These are phyloP conservation scores for Penicillium waksmanii DNA, from an alignment of 495 filamentous ascomycete genomes.

Conservation along the genomic window DNA sequence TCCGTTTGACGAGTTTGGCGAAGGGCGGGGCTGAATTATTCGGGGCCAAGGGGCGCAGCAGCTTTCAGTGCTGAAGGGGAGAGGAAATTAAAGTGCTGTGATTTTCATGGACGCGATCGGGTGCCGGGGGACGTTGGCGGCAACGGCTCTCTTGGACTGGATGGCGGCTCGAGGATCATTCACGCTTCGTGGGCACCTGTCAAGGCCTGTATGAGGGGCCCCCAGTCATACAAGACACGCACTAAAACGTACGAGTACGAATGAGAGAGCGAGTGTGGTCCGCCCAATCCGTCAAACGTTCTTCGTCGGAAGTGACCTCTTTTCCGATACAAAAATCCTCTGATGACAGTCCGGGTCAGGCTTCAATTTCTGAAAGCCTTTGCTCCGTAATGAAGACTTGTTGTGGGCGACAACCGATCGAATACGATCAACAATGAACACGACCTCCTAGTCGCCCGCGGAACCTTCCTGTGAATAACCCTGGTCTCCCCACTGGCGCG, in stretches of 20 bases:
- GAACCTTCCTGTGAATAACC: constrained; percentile 13
- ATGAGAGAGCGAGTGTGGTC: constrained; percentile 27
- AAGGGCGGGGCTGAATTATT: constrained; percentile 27
- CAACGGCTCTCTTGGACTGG: constrained; percentile 22
- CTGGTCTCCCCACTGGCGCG: constrained; percentile 11
- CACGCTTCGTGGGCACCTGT: constrained; percentile 33
- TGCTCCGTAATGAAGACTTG: neutral
- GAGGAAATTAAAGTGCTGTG: constrained; percentile 17
- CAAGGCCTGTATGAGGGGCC: constrained; percentile 31
- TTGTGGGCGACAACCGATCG: constrained; percentile 7
- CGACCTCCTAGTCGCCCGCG: constrained; percentile 14
- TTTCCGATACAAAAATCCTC: constrained; percentile 5
- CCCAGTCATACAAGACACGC: constrained; percentile 31
- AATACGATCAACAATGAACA: constrained; percentile 17
- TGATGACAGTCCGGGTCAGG: neutral
- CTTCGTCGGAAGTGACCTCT: constrained; percentile 10
- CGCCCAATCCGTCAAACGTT: constrained; percentile 25
- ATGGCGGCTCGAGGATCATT: constrained; percentile 36
- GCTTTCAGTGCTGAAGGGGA: constrained; percentile 19
- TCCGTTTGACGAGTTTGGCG: constrained; percentile 16
- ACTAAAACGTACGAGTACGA: constrained; percentile 40
- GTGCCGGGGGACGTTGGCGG: constrained; percentile 26
- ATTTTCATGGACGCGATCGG: constrained; percentile 32
- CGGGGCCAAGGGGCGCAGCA: constrained; percentile 21
- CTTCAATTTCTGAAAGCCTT: constrained; percentile 2